Evolutionary conservation across 2,329 filamentous ascomycete species (phyloP).

Genomic region (Beauveria sp.): DNA sequence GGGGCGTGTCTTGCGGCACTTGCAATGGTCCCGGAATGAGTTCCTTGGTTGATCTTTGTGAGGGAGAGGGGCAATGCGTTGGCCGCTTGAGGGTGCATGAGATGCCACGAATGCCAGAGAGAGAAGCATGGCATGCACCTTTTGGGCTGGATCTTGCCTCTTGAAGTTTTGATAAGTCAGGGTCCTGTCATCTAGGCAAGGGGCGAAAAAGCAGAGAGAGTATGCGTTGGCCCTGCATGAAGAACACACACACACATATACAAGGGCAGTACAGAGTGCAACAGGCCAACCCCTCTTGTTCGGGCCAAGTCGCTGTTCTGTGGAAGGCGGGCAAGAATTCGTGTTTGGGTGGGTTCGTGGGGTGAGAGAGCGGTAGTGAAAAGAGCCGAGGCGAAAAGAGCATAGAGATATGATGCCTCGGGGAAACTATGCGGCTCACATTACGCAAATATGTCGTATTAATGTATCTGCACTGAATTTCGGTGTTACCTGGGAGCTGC

Average conservation of each 20-base stretch:
- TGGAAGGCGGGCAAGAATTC: background rate
- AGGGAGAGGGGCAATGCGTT: background rate
- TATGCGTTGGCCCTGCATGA: slow-evolving; percentile 2
- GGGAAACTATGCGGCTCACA: background rate
- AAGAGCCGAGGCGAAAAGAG: background rate
- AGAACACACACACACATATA: background rate
- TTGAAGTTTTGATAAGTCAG: background rate
- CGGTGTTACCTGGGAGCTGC: background rate
- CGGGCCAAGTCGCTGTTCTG: background rate
- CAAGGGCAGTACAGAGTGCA: background rate
- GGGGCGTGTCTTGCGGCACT: background rate
- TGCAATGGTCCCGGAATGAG: too few relatives aligned
- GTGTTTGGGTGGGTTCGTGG: background rate
- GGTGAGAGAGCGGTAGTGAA: background rate
- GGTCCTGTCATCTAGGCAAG: background rate
- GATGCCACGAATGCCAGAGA: background rate
- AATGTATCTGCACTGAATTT: background rate
- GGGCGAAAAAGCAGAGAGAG: background rate
- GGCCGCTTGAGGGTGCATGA: background rate
- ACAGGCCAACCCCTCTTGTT: background rate
- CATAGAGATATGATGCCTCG: slow-evolving; percentile 2
- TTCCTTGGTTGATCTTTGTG: background rate
- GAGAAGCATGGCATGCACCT: background rate
- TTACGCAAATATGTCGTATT: background rate
- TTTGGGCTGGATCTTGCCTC: background rate